Evolutionary conservation across 2,329 filamentous ascomycete species (phyloP), one percentile per base, ranked within the genome.

Genomic region (Xylaria sp.): DNA sequence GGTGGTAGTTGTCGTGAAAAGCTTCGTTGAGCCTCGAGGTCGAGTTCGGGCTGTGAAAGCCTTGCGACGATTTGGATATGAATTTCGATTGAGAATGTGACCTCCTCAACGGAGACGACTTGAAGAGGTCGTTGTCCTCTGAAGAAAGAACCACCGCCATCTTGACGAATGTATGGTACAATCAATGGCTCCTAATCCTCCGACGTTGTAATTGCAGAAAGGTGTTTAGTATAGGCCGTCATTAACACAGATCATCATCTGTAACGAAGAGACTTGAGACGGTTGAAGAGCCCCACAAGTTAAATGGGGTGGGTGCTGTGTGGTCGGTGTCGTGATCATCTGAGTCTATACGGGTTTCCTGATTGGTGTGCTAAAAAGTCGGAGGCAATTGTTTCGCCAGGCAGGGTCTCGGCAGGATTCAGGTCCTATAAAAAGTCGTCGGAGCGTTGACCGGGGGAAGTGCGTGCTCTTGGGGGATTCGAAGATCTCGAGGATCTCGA

Each of bases 61-160:
- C 66, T 3, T 73, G 60, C 7, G 67, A 67, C 20, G 73, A 71
- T 48, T 72, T 72, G 7, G 77, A 71, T 56, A 74, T 69, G 50
- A 87, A 84, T 62, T 80, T 83, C 46, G 79, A 76, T 61, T 85
- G 82, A 2, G 84, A 87, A 59, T 85, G 81, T 11, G 84, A 86
- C 55, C 84, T 80, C 59, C 79, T 80, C 62, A 87, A 69, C 20
- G 77, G 69, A 44, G 80, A 76, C 16, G 81, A 72, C 41, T 76
- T 75, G 70, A 86, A 87, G 68, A 81, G 81, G 63, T 74, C 75
- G 59, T 73, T 78, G 64, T 87, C 83, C 64, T 86, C 83, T 16
- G 81, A 78, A 40, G 77, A 68, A 56, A 85, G 72, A 62, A 83
- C 81, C 60, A 82, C 78, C 38, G 82, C 81, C 82, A 85, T 85